phyloP scores from a whole-genome alignment of 305 asterid genomes.

The Fraxinus latifolia region DNA sequence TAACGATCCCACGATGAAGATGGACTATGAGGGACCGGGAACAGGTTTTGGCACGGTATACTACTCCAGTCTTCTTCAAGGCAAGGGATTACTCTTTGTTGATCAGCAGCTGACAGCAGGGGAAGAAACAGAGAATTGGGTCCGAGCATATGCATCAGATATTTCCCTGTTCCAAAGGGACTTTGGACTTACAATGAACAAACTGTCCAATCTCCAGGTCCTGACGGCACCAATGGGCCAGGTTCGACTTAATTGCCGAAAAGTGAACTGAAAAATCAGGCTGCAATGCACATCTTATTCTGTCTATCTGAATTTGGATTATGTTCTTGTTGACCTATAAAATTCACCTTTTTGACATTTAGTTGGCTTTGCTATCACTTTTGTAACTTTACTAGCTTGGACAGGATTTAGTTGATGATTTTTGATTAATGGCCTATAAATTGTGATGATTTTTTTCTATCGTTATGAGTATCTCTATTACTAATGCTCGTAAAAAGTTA shows the following conservation, averaged over 20 bases:
- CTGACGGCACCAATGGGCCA: slow-evolving; percentile 45
- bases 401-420: neutral
- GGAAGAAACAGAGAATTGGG: slow-evolving; percentile 52
- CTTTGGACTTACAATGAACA: slow-evolving; percentile 62
- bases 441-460: neutral
- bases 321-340: neutral
- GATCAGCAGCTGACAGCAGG: slow-evolving; percentile 74
- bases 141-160: slow-evolving; percentile 63
- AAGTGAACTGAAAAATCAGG: slow-evolving; percentile 30
- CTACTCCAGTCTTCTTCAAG: slow-evolving; percentile 61
- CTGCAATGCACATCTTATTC: neutral
- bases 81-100: slow-evolving; percentile 57
- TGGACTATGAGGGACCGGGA: slow-evolving; percentile 77
- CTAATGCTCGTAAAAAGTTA: neutral
- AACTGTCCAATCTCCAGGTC: slow-evolving; percentile 54
- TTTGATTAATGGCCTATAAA: neutral
- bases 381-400: neutral
- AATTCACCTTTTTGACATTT: neutral
- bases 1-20: slow-evolving; percentile 47
- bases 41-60: slow-evolving; percentile 56
- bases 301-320: slow-evolving; percentile 9
- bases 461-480: neutral
- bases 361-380: neutral
- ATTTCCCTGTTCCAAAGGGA: slow-evolving; percentile 49
- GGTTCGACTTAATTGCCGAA: slow-evolving; percentile 57